phyloP scores from a whole-genome alignment of 768 basidiomycete species.

The Rubroboletus satanas region DNA sequence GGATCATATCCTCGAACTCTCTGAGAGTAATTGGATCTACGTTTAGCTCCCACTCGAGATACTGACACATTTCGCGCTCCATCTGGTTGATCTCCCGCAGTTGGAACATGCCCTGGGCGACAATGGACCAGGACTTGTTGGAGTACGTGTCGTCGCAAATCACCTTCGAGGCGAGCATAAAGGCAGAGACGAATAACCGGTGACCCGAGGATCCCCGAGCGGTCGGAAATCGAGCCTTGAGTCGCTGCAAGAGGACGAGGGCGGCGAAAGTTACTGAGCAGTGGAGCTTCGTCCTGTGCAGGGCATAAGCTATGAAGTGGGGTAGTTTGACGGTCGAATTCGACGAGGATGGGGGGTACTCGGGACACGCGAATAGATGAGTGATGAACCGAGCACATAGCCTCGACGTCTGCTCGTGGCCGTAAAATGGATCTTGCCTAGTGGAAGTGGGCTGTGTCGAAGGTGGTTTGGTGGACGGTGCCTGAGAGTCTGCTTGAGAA shows the following conservation, averaged over 20 bases:
- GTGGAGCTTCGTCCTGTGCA: slow-evolving; percentile 65
- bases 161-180: slow-evolving; percentile 75
- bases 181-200: slow-evolving; percentile 65
- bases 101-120: slow-evolving; percentile 83
- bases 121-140: slow-evolving; percentile 90
- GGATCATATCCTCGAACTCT: slow-evolving; percentile 60
- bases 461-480: slow-evolving; percentile 25
- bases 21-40: slow-evolving; percentile 60
- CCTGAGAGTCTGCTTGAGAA: slow-evolving; percentile 13
- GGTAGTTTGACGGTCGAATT: slow-evolving; percentile 39
- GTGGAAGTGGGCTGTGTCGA: slow-evolving; percentile 28
- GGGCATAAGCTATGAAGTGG: slow-evolving; percentile 62
- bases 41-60: slow-evolving; percentile 89
- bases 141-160: slow-evolving; percentile 93
- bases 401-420: slow-evolving; percentile 69
- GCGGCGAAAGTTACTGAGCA: slow-evolving; percentile 43
- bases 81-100: slow-evolving; percentile 77
- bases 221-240: slow-evolving; percentile 70
- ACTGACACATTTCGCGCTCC: slow-evolving; percentile 78
- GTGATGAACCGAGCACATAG: slow-evolving; percentile 78
- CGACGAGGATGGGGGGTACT: slow-evolving; percentile 54
- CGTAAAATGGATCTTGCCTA: slow-evolving; percentile 36
- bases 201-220: slow-evolving; percentile 76
- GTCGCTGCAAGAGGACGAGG: slow-evolving; percentile 52
- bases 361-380: slow-evolving; percentile 83